Evolutionary conservation across 2,329 filamentous ascomycete species (phyloP).

Genomic region (Cladosporium sp.): DNA sequence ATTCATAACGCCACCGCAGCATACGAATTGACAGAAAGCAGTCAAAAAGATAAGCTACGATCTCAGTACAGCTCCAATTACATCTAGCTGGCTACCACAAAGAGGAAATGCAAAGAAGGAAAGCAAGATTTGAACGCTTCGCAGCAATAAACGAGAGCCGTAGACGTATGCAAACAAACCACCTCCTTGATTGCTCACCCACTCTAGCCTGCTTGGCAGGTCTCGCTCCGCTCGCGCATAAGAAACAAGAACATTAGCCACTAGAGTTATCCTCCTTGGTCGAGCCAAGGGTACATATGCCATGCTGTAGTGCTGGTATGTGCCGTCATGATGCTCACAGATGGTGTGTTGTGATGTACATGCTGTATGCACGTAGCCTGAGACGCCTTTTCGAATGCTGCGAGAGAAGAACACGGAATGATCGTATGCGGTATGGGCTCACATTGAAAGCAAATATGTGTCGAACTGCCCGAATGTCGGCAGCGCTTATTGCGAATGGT

Average conservation of each 20-base stretch:
- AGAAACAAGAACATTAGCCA: not conserved
- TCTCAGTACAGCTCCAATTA: constrained; percentile 1
- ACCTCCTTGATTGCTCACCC: not conserved
- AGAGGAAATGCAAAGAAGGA: not conserved
- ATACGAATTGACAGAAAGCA: not conserved
- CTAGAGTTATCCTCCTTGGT: constrained; percentile 4
- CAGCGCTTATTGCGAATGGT: not conserved
- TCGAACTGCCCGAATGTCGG: not conserved
- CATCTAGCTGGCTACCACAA: not conserved
- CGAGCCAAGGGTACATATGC: not conserved
- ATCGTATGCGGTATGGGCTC: not conserved
- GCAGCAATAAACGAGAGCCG: not conserved
- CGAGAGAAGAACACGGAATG: not conserved
- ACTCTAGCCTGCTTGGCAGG: not conserved
- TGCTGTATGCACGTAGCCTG: not conserved
- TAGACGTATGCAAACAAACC: constrained; percentile 5
- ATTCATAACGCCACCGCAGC: not conserved
- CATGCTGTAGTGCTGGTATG: not conserved
- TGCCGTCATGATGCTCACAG: not conserved
- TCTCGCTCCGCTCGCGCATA: not conserved
- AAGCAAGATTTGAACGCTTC: not conserved
- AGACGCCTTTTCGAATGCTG: constrained; percentile 1
- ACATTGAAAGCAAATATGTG: constrained; percentile 5
- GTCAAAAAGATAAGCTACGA: not conserved
- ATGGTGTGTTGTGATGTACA: not conserved